Evolutionary conservation across 2,329 filamentous ascomycete species (phyloP), one percentile per base, ranked within the genome.

Genomic region (Reticulascus tulasneorum): DNA sequence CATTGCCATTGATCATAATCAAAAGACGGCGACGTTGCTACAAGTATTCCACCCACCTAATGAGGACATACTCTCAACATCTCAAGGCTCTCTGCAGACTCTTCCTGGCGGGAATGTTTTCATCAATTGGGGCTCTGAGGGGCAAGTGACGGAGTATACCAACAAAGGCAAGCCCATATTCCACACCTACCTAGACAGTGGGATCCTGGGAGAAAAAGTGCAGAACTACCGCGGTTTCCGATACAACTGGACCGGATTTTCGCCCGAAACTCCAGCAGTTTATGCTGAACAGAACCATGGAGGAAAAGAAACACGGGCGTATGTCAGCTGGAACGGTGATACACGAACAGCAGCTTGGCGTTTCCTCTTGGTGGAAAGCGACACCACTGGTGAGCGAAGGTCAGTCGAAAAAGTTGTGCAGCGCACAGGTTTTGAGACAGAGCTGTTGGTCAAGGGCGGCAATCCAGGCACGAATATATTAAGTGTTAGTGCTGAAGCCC

Each of bases 301-400:
- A 1, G 38, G 38, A 3, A 44, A 46, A 2, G 53, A 51, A 5
- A n/a, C n/a, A n/a, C n/a, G n/a, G n/a, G 38, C 47, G 28, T 79
- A 72, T 51, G 72, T 76, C 3, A 75, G 68, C 5, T 75, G 70
- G 71, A 74, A 74, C 38, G 71, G 71, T 5, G 68, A 69, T 30
- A 74, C 68, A 0, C 62, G 67, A 47, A 67, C 65, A 0, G 54
- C 48, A 4, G 26, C 37, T 4, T 74, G 75, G 77, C 59, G 64
- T 18, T 75, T 77, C 47, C 73, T 66, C 48, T 61, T n/a, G n/a
- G n/a, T n/a, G n/a, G n/a, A n/a, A n/a, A n/a, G n/a, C 5, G 48
- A 56, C 3, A 56, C 54, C 15, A 47, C 53, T 1, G 46, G 49
- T n/a, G 61, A 60, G 10, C 58, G 58, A 2, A 64, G 54, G 29